phyloP scores from a whole-genome alignment of 768 basidiomycete genomes.

The Termitomyces sp. region DNA sequence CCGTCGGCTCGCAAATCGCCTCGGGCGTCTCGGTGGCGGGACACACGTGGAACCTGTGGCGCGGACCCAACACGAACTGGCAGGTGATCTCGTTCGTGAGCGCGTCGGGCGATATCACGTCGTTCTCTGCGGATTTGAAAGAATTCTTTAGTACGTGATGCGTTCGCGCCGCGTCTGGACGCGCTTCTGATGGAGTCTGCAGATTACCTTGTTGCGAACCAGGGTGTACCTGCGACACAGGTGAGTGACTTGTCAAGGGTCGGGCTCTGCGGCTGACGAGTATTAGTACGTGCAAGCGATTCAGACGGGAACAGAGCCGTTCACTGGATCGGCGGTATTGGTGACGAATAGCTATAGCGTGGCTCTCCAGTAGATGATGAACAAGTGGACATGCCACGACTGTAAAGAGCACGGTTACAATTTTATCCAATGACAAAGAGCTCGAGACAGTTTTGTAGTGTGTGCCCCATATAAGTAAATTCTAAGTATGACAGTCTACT shows the following conservation, averaged over 20 bases:
- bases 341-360: slow-evolving; percentile 23
- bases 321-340: slow-evolving; percentile 43
- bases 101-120: slow-evolving; percentile 37
- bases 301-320: slow-evolving; percentile 52
- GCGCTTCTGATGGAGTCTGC: neutral
- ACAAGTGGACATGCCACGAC: no score
- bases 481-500: slow-evolving; percentile 22
- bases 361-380: neutral
- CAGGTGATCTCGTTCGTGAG: slow-evolving; percentile 53
- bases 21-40: slow-evolving; percentile 38
- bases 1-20: slow-evolving; percentile 43
- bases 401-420: no score
- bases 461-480: neutral
- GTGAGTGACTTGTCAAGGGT: slow-evolving; percentile 19
- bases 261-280: neutral
- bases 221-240: slow-evolving; percentile 44
- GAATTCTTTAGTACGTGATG: slow-evolving; percentile 44
- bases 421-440: neutral
- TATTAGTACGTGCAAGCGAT: slow-evolving; percentile 46
- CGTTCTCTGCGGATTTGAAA: slow-evolving; percentile 48
- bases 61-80: slow-evolving; percentile 49
- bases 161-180: neutral
- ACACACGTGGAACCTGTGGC: slow-evolving; percentile 53
- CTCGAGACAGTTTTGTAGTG: neutral
- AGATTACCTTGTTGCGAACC: slow-evolving; percentile 41